phyloP scores from a whole-genome alignment of 768 basidiomycete genomes.

The Naematelia encephala region DNA sequence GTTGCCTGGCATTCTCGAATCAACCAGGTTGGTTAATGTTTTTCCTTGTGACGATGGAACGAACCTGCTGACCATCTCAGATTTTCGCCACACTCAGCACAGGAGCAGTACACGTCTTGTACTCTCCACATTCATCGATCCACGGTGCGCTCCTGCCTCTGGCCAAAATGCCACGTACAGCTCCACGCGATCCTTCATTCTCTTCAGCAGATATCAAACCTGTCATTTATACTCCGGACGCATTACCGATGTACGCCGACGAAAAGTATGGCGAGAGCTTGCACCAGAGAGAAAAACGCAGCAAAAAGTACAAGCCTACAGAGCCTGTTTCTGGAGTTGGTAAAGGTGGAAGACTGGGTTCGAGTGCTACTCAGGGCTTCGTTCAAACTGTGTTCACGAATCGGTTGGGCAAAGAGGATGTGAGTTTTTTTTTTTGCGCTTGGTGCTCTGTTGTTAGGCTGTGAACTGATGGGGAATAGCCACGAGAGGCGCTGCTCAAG shows the following conservation, averaged over 20 bases:
- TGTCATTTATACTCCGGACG: conserved; percentile 87
- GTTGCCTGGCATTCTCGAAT: conserved; percentile 95
- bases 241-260: conserved; percentile 88
- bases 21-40: conserved; percentile 75
- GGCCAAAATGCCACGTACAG: conserved; percentile 78
- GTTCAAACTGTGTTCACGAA: conserved; percentile 78
- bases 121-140: conserved; percentile 82
- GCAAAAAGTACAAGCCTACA: conserved; percentile 88
- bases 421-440: not conserved
- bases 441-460: conserved; percentile 62
- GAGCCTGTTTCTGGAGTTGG: conserved; percentile 91
- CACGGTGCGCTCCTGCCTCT: conserved; percentile 89
- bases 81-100: conserved; percentile 83
- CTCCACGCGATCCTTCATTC: conserved; percentile 79
- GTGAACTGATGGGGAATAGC: conserved; percentile 66
- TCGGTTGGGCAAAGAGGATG: not conserved
- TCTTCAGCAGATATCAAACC: conserved; percentile 67
- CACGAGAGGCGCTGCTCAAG: conserved; percentile 91
- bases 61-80: conserved; percentile 54
- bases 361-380: conserved; percentile 93
- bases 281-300: conserved; percentile 83
- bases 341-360: conserved; percentile 87
- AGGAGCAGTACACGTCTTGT: conserved; percentile 82
- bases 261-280: conserved; percentile 64
- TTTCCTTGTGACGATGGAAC: too few species aligned